These are phyloP conservation scores for Zea luxurians DNA, from an alignment of 176 grass and related monocot genomes.

Conservation along the genomic window DNA sequence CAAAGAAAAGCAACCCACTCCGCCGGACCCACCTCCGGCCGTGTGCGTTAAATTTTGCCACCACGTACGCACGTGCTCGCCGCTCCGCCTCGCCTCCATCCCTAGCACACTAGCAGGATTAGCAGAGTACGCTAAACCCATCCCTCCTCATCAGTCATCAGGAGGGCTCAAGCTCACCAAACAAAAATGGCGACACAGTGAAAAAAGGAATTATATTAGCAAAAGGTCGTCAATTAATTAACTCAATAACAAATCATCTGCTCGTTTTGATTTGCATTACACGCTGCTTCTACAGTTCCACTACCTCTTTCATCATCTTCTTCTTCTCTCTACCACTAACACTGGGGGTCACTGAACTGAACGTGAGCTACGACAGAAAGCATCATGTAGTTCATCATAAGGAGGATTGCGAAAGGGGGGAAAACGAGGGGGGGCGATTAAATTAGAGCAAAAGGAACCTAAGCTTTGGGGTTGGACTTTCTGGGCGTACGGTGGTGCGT, in stretches of 20 bases:
- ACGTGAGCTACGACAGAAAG: conserved; percentile 3
- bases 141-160: too few relatives aligned
- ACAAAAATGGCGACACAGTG: not conserved
- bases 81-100: not conserved
- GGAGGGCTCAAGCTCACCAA: too few relatives aligned
- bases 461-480: conserved; percentile 49
- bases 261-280: not conserved
- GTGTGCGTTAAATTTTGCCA: conserved; percentile 41
- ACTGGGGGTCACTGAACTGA: conserved; percentile 7
- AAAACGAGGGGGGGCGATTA: not conserved
- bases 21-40: conserved; percentile 9
- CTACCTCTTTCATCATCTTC: not conserved
- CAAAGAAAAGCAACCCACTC: not conserved
- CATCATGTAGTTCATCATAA: conserved; percentile 29
- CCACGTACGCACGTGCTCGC: conserved; percentile 41
- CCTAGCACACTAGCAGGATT: not conserved
- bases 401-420: not conserved
- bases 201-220: not conserved
- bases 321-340: conserved; percentile 22
- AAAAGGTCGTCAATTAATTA: not conserved
- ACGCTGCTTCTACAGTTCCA: not conserved
- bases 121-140: not conserved
- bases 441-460: conserved; percentile 36
- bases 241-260: conserved; percentile 30
- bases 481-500: not conserved